phyloP scores from a whole-genome alignment of 176 grass and related monocot species.

The Saccharum officinarum region DNA sequence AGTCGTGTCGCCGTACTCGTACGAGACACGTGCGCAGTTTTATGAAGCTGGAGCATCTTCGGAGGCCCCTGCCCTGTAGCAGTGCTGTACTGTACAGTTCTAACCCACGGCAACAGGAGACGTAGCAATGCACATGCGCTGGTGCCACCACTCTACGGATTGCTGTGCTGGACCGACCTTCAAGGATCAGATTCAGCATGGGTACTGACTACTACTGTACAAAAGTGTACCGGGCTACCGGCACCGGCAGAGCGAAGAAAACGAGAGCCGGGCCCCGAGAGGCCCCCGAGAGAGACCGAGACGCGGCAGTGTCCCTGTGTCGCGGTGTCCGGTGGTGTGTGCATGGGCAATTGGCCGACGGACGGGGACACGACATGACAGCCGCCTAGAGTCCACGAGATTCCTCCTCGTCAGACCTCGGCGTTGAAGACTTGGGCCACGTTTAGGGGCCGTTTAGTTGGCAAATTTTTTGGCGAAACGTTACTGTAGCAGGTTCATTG shows the following conservation, averaged over 20 bases:
- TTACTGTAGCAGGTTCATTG: too few relatives aligned
- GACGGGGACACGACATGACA: background rate
- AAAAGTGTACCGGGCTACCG: background rate
- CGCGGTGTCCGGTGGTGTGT: too few relatives aligned
- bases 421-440: too few relatives aligned
- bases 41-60: background rate
- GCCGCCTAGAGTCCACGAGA: slow-evolving; percentile 4
- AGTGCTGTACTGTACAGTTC: background rate
- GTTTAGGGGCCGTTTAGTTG: too few relatives aligned
- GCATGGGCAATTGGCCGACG: too few relatives aligned
- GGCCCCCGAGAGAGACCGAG: too few relatives aligned
- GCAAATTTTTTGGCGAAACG: too few relatives aligned
- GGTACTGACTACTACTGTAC: background rate
- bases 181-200: background rate
- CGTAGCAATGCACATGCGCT: background rate
- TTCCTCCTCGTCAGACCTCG: background rate
- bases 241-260: background rate
- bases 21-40: background rate
- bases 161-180: background rate
- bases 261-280: background rate
- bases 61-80: background rate
- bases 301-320: background rate
- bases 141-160: background rate
- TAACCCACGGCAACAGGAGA: background rate
- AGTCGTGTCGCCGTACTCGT: too few relatives aligned